Evolutionary conservation across 495 filamentous ascomycete genomes (phyloP).

Genomic region (Platismatia glauca): DNA sequence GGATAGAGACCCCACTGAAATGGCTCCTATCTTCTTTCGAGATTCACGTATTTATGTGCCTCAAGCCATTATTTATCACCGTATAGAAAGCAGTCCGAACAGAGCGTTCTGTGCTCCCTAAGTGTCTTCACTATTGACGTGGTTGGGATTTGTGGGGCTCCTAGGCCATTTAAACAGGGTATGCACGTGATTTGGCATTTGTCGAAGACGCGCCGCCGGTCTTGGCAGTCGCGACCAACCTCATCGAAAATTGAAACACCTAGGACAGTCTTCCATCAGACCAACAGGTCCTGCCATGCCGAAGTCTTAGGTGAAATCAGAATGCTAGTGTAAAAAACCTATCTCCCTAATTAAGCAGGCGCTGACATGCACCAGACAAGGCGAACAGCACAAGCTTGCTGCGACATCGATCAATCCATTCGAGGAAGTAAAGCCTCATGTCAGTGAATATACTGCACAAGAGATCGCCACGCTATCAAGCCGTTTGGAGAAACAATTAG

Average conservation of each 20-base stretch:
- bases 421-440: slow-evolving; percentile 54
- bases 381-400: slow-evolving; percentile 62
- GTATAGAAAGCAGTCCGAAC: neutral
- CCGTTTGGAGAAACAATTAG: slow-evolving; percentile 85
- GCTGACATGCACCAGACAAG: slow-evolving; percentile 50
- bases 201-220: neutral
- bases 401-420: slow-evolving; percentile 60
- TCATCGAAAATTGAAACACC: neutral
- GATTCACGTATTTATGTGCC: neutral
- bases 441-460: slow-evolving; percentile 74
- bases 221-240: neutral
- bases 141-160: neutral
- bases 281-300: slow-evolving; percentile 3
- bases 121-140: neutral
- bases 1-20: neutral
- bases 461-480: slow-evolving; percentile 84
- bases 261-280: neutral
- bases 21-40: neutral
- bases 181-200: slow-evolving; percentile 8
- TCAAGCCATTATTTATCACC: neutral
- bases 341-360: neutral
- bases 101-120: neutral
- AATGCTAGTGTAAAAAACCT: slow-evolving; percentile 42
- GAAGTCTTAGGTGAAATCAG: neutral
- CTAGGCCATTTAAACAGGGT: no score